Evolutionary conservation across 2,329 filamentous ascomycete genomes (phyloP).

Genomic region (Domatiomyces catenatus): DNA sequence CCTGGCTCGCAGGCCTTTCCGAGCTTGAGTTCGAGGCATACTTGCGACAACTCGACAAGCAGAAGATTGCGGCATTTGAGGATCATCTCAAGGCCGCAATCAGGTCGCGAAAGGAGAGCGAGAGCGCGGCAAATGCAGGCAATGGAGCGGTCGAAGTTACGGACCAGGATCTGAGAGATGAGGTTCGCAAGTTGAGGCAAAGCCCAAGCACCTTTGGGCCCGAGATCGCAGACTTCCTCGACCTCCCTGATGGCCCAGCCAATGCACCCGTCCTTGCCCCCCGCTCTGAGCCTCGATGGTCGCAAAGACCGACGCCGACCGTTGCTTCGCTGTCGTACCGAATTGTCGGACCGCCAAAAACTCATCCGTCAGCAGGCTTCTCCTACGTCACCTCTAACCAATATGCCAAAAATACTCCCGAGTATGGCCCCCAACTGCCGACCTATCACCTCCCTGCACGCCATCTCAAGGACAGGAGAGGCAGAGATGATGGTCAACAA

Average conservation of each 20-base stretch:
- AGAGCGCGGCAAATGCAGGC: conserved; percentile 18
- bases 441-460: conserved; percentile 41
- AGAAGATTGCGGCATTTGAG: conserved; percentile 16
- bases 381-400: conserved; percentile 43
- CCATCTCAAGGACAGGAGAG: conserved; percentile 27
- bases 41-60: conserved; percentile 27
- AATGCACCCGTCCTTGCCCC: conserved; percentile 22
- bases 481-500: conserved; percentile 6
- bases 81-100: conserved; percentile 22
- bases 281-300: conserved; percentile 25
- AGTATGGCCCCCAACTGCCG: conserved; percentile 42
- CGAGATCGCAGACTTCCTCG: conserved; percentile 40
- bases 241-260: conserved; percentile 35
- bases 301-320: conserved; percentile 18
- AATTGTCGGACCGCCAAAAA: conserved; percentile 38
- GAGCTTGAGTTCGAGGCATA: conserved; percentile 40
- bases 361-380: conserved; percentile 50
- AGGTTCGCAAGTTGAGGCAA: conserved; percentile 30
- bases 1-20: conserved; percentile 42
- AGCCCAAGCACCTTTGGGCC: conserved; percentile 34
- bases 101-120: conserved; percentile 22
- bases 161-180: conserved; percentile 32
- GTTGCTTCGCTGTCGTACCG: conserved; percentile 24
- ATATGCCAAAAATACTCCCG: conserved; percentile 43
- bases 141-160: conserved; percentile 17